Conservation (phyloP, 257 asterid genomes). For the Rhazya stricta region DNA sequence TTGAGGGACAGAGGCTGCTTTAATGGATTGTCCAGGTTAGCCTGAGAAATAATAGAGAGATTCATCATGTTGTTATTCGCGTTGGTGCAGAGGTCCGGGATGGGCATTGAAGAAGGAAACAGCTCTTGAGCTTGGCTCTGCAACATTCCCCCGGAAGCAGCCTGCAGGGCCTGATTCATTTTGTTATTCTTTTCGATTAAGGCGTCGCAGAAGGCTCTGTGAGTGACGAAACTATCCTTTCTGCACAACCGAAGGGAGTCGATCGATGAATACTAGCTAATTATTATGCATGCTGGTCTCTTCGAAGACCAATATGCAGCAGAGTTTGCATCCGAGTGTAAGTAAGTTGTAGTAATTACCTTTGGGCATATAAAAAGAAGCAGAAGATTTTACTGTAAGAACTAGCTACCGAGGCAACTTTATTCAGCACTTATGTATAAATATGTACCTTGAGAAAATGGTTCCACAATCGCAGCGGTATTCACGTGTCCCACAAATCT, state of each 20-base stretch:
- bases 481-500: conserved; percentile 26
- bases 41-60: conserved; percentile 5
- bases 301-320: neutral
- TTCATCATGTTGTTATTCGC: conserved; percentile 9
- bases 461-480: conserved; percentile 29
- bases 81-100: neutral
- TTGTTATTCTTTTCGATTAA: conserved; percentile 20
- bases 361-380: too few relatives aligned
- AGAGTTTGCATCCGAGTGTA: too few relatives aligned
- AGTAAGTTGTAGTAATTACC: too few relatives aligned
- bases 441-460: conserved; percentile 17
- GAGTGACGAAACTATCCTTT: conserved; percentile 27
- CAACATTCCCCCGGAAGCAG: conserved; percentile 10
- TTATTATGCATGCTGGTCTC: neutral
- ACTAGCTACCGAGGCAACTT: too few relatives aligned
- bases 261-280: too few relatives aligned
- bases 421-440: too few relatives aligned
- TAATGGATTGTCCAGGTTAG: conserved; percentile 3
- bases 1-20: neutral
- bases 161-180: conserved; percentile 6
- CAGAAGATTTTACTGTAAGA: too few relatives aligned
- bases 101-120: conserved; percentile 9
- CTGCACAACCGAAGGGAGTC: conserved; percentile 1
- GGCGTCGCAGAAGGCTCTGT: conserved; percentile 26
- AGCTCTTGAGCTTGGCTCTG: conserved; percentile 11